Evolutionary conservation across 2,329 filamentous ascomycete species (phyloP).

Genomic region (Botrytis fabae): DNA sequence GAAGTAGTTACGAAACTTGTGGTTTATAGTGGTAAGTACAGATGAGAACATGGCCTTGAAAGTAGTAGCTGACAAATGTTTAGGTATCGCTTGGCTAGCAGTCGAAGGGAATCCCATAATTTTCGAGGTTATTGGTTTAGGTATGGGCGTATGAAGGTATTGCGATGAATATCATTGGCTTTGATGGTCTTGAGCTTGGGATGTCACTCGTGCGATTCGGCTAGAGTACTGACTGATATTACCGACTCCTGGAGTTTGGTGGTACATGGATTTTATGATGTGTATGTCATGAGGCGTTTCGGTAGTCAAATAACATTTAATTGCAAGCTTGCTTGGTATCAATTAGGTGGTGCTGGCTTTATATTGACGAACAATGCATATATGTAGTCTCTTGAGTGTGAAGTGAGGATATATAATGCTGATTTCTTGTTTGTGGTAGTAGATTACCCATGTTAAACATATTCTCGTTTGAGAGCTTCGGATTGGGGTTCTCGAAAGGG

Average conservation of each 20-base stretch:
- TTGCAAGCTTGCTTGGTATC: not conserved
- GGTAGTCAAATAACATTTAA: not conserved
- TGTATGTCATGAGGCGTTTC: slow-evolving; percentile 19
- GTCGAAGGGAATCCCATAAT: slow-evolving; percentile 49
- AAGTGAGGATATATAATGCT: not conserved
- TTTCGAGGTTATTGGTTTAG: slow-evolving; percentile 46
- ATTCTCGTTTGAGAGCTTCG: too few relatives aligned
- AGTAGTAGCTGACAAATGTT: slow-evolving; percentile 19
- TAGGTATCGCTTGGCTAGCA: slow-evolving; percentile 81
- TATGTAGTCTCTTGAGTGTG: not conserved
- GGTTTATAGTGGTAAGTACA: slow-evolving; percentile 78
- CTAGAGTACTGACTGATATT: not conserved
- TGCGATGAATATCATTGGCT: not conserved
- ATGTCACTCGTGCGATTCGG: not conserved
- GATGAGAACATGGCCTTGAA: slow-evolving; percentile 21
- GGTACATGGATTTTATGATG: slow-evolving; percentile 14
- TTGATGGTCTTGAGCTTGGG: not conserved
- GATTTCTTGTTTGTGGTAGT: not conserved
- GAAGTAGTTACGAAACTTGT: slow-evolving; percentile 97
- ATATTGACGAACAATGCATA: not conserved
- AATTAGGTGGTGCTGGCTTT: not conserved
- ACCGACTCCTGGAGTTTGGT: slow-evolving; percentile 10
- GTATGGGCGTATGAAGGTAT: slow-evolving; percentile 36
- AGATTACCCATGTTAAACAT: not conserved
- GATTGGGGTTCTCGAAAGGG: not conserved